phyloP scores from a whole-genome alignment of 208 protist genomes.

The Vickermania spadyakhi region DNA sequence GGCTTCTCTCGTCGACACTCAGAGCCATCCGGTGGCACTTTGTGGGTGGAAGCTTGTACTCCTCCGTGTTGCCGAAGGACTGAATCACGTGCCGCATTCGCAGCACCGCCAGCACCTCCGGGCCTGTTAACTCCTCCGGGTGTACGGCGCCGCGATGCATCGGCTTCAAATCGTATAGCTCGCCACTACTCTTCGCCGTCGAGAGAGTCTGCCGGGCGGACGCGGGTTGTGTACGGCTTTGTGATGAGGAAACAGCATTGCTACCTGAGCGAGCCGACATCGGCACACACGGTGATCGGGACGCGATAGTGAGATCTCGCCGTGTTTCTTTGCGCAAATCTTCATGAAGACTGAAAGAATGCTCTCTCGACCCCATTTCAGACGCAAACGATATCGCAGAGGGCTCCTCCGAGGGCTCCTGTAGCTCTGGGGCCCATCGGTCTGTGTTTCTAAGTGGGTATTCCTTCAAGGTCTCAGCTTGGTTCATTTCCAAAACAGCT shows the following conservation, averaged over 20 bases:
- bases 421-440: too few relatives aligned
- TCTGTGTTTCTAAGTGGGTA: background rate
- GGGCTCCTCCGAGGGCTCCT: background rate
- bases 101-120: conserved; percentile 69
- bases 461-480: too few relatives aligned
- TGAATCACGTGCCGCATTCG: conserved; percentile 65
- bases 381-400: background rate
- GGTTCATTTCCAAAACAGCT: conserved; percentile 12
- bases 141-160: conserved; percentile 28
- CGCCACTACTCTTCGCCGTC: conserved; percentile 3
- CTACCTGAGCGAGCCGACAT: background rate
- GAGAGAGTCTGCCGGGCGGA: conserved; percentile 6
- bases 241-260: background rate
- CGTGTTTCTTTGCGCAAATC: background rate
- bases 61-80: conserved; percentile 46
- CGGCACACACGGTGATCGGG: background rate
- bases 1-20: conserved; percentile 39
- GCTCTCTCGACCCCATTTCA: background rate
- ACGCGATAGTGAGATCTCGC: background rate
- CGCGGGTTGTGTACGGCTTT: background rate
- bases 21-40: conserved; percentile 62
- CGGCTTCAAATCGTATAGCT: background rate
- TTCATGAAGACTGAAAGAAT: background rate
- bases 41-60: conserved; percentile 27
- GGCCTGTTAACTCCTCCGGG: conserved; percentile 40